Evolutionary conservation across 352 stramenopile species (phyloP).

Genomic region (Aphanomyces astaci): DNA sequence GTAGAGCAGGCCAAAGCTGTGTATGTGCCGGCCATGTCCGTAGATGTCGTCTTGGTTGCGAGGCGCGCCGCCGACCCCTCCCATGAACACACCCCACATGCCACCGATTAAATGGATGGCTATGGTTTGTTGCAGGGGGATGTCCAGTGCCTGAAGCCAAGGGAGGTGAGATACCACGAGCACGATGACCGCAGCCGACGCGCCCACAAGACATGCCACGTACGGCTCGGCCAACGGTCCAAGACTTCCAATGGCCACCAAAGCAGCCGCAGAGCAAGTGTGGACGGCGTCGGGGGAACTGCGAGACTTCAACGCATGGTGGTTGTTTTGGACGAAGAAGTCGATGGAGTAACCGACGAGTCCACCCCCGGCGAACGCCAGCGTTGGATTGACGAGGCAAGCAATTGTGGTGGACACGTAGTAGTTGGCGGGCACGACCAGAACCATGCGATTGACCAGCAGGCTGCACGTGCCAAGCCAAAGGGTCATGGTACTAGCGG

Average conservation of each 20-base stretch:
- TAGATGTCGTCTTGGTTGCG: neutral
- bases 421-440: neutral
- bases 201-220: neutral
- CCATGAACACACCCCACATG: neutral
- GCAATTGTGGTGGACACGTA: neutral
- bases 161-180: neutral
- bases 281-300: no score
- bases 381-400: neutral
- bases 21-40: no score
- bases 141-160: neutral
- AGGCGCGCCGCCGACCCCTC: neutral
- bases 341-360: neutral
- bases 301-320: no score
- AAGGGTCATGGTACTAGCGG: neutral
- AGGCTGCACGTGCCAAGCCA: neutral
- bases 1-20: neutral
- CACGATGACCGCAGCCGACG: neutral
- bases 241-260: neutral
- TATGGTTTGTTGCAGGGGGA: neutral
- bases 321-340: neutral
- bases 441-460: neutral
- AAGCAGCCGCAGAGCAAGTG: neutral
- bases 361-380: neutral
- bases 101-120: neutral
- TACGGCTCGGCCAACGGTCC: neutral